Evolutionary conservation across 208 protist species (phyloP).

Genomic region (Leishmania gerbilli): DNA sequence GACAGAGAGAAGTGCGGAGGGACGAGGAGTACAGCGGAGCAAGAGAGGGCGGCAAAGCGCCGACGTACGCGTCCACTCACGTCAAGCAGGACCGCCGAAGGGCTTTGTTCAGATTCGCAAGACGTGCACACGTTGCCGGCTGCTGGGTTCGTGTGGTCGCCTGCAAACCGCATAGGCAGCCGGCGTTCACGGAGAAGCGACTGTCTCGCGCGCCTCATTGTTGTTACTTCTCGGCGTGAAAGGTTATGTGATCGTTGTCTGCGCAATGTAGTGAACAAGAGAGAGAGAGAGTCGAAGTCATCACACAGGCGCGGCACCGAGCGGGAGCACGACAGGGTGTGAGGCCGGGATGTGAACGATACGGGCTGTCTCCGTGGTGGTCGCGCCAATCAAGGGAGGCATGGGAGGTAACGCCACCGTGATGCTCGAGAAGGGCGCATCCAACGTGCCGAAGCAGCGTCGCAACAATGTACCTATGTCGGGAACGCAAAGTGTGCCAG

Average conservation of each 20-base stretch:
- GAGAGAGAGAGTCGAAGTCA: neutral
- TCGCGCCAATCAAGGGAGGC: neutral
- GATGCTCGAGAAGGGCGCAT: neutral
- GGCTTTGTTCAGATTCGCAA: neutral
- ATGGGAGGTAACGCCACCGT: neutral
- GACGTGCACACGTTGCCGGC: neutral
- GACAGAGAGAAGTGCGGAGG: neutral
- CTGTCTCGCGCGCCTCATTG: no score
- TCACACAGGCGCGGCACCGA: neutral
- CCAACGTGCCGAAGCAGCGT: neutral
- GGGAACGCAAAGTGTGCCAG: neutral
- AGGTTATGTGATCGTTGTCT: neutral
- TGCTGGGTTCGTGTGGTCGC: neutral
- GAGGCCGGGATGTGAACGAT: neutral
- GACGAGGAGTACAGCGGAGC: neutral
- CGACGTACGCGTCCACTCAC: neutral
- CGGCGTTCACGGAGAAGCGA: neutral
- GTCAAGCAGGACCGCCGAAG: neutral
- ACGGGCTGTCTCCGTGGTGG: neutral
- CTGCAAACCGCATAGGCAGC: neutral
- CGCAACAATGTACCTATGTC: neutral
- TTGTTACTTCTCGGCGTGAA: neutral
- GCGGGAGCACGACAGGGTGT: neutral
- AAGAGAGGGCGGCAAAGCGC: neutral
- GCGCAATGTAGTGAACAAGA: neutral